Evolutionary conservation across 1,284 basidiomycete species (phyloP), one percentile per base, ranked within the genome.

Genomic region (Pascua guehoae): DNA sequence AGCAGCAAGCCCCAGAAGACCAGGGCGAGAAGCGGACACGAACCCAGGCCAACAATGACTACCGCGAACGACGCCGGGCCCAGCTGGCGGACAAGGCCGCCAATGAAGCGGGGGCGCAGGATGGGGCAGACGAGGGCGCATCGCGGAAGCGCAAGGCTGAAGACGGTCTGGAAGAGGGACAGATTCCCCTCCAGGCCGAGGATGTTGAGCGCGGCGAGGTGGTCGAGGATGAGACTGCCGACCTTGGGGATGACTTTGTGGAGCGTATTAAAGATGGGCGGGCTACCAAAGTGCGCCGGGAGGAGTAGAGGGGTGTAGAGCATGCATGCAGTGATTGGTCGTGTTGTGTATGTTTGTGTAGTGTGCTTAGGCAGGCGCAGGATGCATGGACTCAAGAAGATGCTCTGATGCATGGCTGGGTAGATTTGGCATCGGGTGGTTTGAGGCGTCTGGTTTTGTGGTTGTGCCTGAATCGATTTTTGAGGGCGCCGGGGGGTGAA

Each of bases 121-220:
- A 42, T 4, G 43, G 43, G 4, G 54, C 47, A 36, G 52, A 47
- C 4, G 48, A 36, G 15, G 39, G 46, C 43, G 38, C 45, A 37
- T 49, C 57, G 15, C 45, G 47, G 16, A 62, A 62, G 47, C 57
- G 61, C 43, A 58, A 62, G 47, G 54, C 52, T 2, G 54, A 56
- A 14, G 53, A 54, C 12, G 56, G 49, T 41, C 46, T 53, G 10
- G 57, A 62, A 32, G 49, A 53, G 43, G 63, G 61, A 0, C 48
- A 61, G 47, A 42, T 63, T 14, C 32, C 48, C 9, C 44, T 24
- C 38, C 57, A 40, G 18, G 41, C 44, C 15, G 53, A 51, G 17
- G 58, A 58, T 36, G 58, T 62, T 12, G 61, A 62, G 52, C 39
- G 39, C 32, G 61, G 61, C 11, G 61, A 62, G 50, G 57, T 58